Evolutionary conservation across 805 yeast genomes (phyloP), one percentile per base, ranked within the genome.

Genomic region (Kuraishia cidri): DNA sequence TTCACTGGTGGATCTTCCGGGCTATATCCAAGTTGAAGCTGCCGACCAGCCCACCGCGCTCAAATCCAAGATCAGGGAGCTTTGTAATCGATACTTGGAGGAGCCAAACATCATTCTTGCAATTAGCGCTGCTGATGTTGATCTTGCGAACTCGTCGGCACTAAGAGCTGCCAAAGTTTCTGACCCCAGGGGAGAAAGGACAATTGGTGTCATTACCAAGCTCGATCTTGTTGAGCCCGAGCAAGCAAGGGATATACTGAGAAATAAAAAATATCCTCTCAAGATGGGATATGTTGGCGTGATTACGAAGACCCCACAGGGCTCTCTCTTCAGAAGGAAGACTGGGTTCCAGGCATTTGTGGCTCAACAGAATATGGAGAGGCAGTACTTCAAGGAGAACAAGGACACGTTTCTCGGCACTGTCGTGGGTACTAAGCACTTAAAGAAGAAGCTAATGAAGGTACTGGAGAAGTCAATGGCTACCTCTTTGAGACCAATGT

Each of bases 251-350:
- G 64, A 61, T 6, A 72, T 84, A 14, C 61, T 92, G 38, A 67
- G 71, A 19, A 90, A 90, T 56, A 75, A 69, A 41, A 83, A 79
- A 47, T 94, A 94, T 48, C 97, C 98, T 0, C 62, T 92, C 39
- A 77, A 72, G 46, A 84, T 92, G 95, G 99, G 99, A 0, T 92
- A 92, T 52, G 97, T 92, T 14, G 99, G 99, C 36, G 97, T 94
- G n/a, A 80, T 94, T 13, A 84, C 97, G 2, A 82, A 75, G 42
- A 70, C 83, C 0, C 95, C 92, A 5, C 60, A 48, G 38, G 35
- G 29, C 32, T 57, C 71, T 0, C 48, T 81, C 10, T 78, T 78
- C 54, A 54, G 71, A 36, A 63, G 79, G 39, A 62, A 61, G 36
- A 54, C 72, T 2, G 75, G 81, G 1, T 67, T 72, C 26, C 79